Evolutionary conservation across 2,329 filamentous ascomycete genomes (phyloP).

Genomic region (Xylaria sp.): DNA sequence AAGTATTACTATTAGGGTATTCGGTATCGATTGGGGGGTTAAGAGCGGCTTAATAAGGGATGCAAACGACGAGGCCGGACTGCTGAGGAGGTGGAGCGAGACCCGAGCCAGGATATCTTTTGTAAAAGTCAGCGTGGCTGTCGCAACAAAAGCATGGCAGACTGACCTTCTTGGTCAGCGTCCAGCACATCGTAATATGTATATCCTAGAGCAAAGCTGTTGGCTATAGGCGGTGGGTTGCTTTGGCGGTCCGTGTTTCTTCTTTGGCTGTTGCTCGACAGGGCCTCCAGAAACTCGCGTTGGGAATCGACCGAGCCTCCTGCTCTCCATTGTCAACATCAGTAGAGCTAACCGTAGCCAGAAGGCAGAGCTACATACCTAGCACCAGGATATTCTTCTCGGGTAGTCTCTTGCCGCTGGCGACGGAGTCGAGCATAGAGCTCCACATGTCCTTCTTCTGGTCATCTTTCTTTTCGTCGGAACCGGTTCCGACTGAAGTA

Average conservation of each 20-base stretch:
- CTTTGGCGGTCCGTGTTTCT: slow-evolving; percentile 60
- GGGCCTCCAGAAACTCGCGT: slow-evolving; percentile 77
- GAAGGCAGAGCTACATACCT: slow-evolving; percentile 53
- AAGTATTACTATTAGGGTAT: slow-evolving; percentile 88
- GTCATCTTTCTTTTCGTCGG: slow-evolving; percentile 65
- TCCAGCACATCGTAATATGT: slow-evolving; percentile 95
- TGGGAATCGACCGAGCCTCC: slow-evolving; percentile 84
- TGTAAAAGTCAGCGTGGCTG: slow-evolving; percentile 28
- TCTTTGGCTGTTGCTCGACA: slow-evolving; percentile 60
- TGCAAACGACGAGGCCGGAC: slow-evolving; percentile 80
- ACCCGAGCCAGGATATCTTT: slow-evolving; percentile 87
- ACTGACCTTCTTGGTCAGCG: slow-evolving; percentile 85
- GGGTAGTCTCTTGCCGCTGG: slow-evolving; percentile 85
- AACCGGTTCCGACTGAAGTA: slow-evolving; percentile 54
- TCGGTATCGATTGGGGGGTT: slow-evolving; percentile 80
- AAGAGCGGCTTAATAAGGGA: slow-evolving; percentile 83
- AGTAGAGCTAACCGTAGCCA: neutral
- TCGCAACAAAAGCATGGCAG: slow-evolving; percentile 48
- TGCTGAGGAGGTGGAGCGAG: slow-evolving; percentile 87
- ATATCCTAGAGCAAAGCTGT: slow-evolving; percentile 90
- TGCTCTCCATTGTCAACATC: slow-evolving; percentile 48
- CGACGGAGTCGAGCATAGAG: slow-evolving; percentile 87
- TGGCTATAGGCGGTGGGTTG: slow-evolving; percentile 79
- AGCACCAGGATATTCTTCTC: slow-evolving; percentile 91
- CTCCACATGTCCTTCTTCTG: slow-evolving; percentile 93